A percentile compares a stretch with the other conserved stretches of the same genome.
These are phyloP conservation scores for Ogataea hybrid DNA, from an alignment of 1,139 yeast species.

Conservation along the genomic window DNA sequence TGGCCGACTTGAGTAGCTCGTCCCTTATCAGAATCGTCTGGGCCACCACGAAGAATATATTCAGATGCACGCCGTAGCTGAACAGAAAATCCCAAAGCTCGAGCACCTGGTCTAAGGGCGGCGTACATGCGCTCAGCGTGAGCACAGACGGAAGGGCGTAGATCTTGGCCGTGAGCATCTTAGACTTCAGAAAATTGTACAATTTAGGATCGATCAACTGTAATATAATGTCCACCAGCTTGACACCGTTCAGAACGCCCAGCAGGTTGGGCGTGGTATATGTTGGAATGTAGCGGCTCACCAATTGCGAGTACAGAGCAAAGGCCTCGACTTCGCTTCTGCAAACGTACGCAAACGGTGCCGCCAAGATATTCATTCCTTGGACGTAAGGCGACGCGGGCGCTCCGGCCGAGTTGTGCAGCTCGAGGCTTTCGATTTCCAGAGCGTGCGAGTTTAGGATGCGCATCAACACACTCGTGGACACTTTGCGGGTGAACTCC, in stretches of 20 bases:
- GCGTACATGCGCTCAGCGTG: slow-evolving; percentile 88
- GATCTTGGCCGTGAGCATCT: slow-evolving; percentile 73
- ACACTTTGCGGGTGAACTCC: slow-evolving; percentile 61
- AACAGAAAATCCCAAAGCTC: slow-evolving; percentile 87
- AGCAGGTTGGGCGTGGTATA: slow-evolving; percentile 75
- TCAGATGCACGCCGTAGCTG: slow-evolving; percentile 90
- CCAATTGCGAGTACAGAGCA: slow-evolving; percentile 58
- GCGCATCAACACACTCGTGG: slow-evolving; percentile 66
- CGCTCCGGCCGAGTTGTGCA: slow-evolving; percentile 2
- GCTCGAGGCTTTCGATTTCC: slow-evolving; percentile 24
- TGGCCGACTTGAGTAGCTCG: no score
- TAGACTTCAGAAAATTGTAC: slow-evolving; percentile 56
- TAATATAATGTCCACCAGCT: slow-evolving; percentile 66
- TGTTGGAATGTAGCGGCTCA: slow-evolving; percentile 66
- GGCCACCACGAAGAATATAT: no score
- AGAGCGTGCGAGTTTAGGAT: slow-evolving; percentile 75
- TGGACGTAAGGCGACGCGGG: slow-evolving; percentile 62
- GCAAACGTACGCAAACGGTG: slow-evolving; percentile 77
- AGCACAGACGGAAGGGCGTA: slow-evolving; percentile 88
- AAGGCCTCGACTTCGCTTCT: slow-evolving; percentile 88
- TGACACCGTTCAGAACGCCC: slow-evolving; percentile 81
- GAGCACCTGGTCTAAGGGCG: slow-evolving; percentile 73
- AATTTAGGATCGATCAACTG: slow-evolving; percentile 73
- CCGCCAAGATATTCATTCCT: slow-evolving; percentile 85
- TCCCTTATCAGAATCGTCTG: no score